Conservation (phyloP, 2,329 filamentous ascomycete species). For the Pseudogymnoascus sp. region DNA sequence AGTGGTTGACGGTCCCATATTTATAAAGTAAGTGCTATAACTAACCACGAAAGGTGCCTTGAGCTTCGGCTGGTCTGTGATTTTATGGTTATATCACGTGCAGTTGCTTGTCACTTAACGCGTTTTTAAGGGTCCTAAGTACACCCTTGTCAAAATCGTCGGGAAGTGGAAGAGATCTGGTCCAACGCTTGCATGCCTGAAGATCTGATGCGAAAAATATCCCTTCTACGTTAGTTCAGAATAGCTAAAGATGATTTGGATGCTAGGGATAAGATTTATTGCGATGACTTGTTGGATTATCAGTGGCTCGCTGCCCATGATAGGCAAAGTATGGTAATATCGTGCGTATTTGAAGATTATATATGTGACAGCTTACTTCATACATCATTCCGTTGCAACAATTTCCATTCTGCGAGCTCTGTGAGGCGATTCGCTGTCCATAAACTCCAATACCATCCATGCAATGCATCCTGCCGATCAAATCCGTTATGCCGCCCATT, state of each 20-base stretch:
- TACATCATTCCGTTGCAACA: not conserved
- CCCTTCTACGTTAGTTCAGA: not conserved
- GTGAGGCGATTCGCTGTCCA: not conserved
- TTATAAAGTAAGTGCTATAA: not conserved
- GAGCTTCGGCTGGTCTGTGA: not conserved
- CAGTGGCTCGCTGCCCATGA: not conserved
- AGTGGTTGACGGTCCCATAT: not conserved
- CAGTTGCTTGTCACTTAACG: too few relatives aligned
- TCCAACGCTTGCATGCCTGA: not conserved
- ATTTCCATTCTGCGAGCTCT: not conserved
- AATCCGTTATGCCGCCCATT: slow-evolving; percentile 15
- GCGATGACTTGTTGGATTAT: not conserved
- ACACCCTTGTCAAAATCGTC: not conserved
- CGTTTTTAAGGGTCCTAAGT: not conserved
- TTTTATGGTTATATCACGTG: too few relatives aligned
- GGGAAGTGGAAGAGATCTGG: not conserved
- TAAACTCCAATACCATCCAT: slow-evolving; percentile 2
- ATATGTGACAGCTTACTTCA: not conserved
- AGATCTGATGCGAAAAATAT: not conserved
- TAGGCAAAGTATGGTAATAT: not conserved
- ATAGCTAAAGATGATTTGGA: not conserved
- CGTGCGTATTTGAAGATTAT: not conserved
- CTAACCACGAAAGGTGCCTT: not conserved
- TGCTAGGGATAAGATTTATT: not conserved
- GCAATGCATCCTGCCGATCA: not conserved